A percentile compares a stretch with the other conserved stretches of the same genome.
phyloP scores from a whole-genome alignment of 306 rosid genomes.

The Medicago ruthenica region DNA sequence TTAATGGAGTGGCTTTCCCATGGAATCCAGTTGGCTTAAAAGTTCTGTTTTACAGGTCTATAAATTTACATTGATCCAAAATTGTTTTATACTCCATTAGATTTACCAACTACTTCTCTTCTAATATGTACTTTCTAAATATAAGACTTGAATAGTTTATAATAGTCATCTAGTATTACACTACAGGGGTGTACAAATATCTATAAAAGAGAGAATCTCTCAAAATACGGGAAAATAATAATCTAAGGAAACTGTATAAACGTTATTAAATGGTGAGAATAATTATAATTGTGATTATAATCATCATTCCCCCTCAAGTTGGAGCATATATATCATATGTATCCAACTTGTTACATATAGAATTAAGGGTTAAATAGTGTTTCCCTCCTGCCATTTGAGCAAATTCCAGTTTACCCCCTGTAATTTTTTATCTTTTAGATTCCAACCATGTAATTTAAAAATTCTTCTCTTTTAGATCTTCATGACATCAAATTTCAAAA shows the following conservation, averaged over 20 bases:
- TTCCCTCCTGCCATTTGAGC: too few species aligned
- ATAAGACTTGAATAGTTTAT: not conserved
- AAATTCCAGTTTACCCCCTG: too few species aligned
- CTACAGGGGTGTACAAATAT: not conserved
- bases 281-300: too few species aligned
- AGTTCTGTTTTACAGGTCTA: not conserved
- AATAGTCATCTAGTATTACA: not conserved
- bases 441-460: too few species aligned
- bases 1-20: not conserved
- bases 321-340: not conserved
- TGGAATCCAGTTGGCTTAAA: not conserved
- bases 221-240: not conserved
- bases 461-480: too few species aligned
- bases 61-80: slow-evolving; percentile 18
- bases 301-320: not conserved
- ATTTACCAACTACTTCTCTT: not conserved
- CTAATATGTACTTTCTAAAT: not conserved
- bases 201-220: not conserved
- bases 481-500: too few species aligned
- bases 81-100: not conserved
- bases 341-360: not conserved
- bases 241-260: not conserved
- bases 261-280: not conserved
- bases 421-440: too few species aligned
- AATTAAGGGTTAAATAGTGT: too few species aligned